Evolutionary conservation across 768 basidiomycete species (phyloP), one percentile per base, ranked within the genome.

Genomic region (Mycena amicta): DNA sequence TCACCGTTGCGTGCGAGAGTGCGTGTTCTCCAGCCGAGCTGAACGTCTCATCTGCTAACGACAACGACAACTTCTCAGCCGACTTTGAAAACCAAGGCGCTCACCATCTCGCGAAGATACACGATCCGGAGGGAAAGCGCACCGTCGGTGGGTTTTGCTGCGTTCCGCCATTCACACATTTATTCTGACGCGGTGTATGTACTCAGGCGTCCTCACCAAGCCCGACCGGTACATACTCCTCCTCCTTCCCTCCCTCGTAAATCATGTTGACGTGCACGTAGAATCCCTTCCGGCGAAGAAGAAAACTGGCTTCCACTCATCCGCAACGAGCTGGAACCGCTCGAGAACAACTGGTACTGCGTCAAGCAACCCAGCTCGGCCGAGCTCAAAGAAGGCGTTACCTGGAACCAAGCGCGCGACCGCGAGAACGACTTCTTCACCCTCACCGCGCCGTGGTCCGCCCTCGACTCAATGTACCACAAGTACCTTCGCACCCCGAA

Each of bases 31-130:
- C 43, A 8, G 30, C 39, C 25, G 40, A 27, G 57, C n/a, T 5
- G 27, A 43, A 23, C 8, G 27, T 51, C 26, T 29, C 20, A 20
- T 33, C 26, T 45, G 15, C 18, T 29, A 29, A 13, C 37, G n/a
- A n/a, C n/a, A n/a, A n/a, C 52, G 31, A 52, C 22, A 49, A 23
- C 26, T 15, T 41, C 46, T 11, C 53, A 92, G 90, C 88, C 53
- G 89, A 92, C 60, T 89, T 89, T n/a, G 87, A 91, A 62, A 92
- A 89, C 40, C 90, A 92, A 68, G 86, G 86, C 0, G 89, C 90
- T 0, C 84, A 87, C 57, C 73, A 80, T 18, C 72, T 92, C 0
- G 83, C 87, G 0, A 86, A 84, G 63, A 51, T 72, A 15, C 72
- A 80, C 47, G 89, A 91, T 60, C 83, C 84, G 0, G 72, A 82